phyloP scores from a whole-genome alignment of 257 asterid species.

The Hygrophila difformis region DNA sequence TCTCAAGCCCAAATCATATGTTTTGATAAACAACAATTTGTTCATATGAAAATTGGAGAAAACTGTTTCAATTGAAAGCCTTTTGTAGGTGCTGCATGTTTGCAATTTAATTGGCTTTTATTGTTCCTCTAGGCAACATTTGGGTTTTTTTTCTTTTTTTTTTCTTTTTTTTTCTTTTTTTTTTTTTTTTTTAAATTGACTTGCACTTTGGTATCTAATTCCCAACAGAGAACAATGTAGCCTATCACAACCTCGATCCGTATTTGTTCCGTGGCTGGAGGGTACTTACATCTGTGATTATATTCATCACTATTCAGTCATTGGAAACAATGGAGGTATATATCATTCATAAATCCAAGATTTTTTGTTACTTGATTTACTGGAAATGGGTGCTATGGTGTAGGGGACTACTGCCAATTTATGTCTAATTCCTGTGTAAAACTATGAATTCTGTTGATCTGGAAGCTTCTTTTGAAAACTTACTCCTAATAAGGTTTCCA shows the following conservation, averaged over 20 bases:
- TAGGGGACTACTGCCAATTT: no score
- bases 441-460: no score
- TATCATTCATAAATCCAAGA: not conserved
- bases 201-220: conserved; percentile 15
- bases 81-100: not conserved
- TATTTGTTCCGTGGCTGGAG: conserved; percentile 84
- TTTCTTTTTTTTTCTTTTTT: no score
- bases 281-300: conserved; percentile 81
- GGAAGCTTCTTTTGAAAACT: no score
- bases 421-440: no score
- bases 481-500: no score
- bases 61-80: conserved; percentile 6
- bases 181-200: no score
- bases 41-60: no score
- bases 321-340: conserved; percentile 71
- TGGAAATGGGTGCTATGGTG: not conserved
- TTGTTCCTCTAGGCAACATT: conserved; percentile 3
- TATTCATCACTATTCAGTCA: conserved; percentile 56
- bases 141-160: conserved; percentile 14
- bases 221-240: conserved; percentile 46
- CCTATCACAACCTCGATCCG: conserved; percentile 72
- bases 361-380: no score
- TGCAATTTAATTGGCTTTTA: not conserved
- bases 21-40: no score
- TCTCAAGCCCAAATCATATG: no score